Percentiles rank a stretch among this genome's conserved stretches.
Conservation (phyloP, 148 eudicot species). For the Vaccinium vitisidaea region DNA sequence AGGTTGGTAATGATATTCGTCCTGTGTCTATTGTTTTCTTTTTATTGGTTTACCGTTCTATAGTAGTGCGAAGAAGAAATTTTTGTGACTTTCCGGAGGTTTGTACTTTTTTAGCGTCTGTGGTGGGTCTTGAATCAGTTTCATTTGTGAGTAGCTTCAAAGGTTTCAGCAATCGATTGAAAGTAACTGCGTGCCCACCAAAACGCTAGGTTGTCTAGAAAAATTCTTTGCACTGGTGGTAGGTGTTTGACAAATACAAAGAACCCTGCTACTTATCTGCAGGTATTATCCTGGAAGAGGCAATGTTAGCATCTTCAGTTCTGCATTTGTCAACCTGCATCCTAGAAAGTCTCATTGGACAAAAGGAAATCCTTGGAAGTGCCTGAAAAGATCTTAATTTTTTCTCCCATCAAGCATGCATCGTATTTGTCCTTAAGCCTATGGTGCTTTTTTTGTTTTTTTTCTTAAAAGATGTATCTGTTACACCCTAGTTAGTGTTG, state of each 20-base stretch:
- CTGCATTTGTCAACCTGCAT: constrained; percentile 5
- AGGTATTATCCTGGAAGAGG: not conserved
- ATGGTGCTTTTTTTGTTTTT: not conserved
- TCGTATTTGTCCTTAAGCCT: not conserved
- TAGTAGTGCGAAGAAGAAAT: not conserved
- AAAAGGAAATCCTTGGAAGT: not conserved
- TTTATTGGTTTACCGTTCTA: not conserved
- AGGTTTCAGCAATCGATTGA: not conserved
- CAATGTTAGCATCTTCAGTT: not conserved
- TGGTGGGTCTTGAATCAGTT: not conserved
- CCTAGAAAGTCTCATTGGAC: not conserved
- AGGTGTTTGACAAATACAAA: not conserved
- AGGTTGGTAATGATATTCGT: constrained; percentile 35
- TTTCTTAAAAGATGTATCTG: not conserved
- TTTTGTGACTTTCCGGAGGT: not conserved
- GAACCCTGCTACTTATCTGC: not conserved
- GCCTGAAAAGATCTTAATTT: not conserved
- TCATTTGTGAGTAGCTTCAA: not conserved
- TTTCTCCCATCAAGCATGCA: not conserved
- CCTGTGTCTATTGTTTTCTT: not conserved
- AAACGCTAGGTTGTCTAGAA: not conserved
- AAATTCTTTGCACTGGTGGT: not conserved
- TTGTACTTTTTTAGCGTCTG: not conserved
- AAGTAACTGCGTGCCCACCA: not conserved
- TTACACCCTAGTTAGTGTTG: not conserved